Evolutionary conservation across 176 grass and related monocot species (phyloP).

Genomic region (Eremochloa ophiuroides): DNA sequence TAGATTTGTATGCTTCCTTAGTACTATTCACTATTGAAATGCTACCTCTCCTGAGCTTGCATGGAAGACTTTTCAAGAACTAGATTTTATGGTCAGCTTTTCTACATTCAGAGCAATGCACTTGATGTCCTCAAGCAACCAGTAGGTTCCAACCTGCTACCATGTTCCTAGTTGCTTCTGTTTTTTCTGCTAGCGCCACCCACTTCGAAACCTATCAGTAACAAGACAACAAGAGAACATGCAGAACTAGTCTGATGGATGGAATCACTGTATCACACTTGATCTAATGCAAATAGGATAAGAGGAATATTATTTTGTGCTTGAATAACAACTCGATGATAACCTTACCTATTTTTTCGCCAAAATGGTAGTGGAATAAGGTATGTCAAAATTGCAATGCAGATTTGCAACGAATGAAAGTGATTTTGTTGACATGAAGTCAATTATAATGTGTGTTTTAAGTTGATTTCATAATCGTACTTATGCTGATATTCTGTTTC

Average conservation of each 20-base stretch:
- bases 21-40: neutral
- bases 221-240: neutral
- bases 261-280: neutral
- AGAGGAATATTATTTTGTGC: neutral
- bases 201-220: neutral
- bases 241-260: neutral
- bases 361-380: neutral
- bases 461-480: neutral
- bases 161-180: neutral
- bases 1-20: neutral
- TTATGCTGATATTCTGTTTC: conserved; percentile 8
- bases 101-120: neutral
- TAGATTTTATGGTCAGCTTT: neutral
- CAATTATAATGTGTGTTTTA: neutral
- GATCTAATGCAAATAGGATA: neutral
- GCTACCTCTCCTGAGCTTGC: neutral
- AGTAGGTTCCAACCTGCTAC: neutral
- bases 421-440: neutral
- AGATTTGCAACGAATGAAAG: neutral
- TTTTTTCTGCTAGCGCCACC: neutral
- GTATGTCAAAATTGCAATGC: neutral
- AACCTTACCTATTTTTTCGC: neutral
- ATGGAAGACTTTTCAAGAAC: neutral
- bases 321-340: neutral
- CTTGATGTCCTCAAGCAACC: neutral